phyloP scores from a whole-genome alignment of 2,329 filamentous ascomycete species.

The Harringtonia aguacate region DNA sequence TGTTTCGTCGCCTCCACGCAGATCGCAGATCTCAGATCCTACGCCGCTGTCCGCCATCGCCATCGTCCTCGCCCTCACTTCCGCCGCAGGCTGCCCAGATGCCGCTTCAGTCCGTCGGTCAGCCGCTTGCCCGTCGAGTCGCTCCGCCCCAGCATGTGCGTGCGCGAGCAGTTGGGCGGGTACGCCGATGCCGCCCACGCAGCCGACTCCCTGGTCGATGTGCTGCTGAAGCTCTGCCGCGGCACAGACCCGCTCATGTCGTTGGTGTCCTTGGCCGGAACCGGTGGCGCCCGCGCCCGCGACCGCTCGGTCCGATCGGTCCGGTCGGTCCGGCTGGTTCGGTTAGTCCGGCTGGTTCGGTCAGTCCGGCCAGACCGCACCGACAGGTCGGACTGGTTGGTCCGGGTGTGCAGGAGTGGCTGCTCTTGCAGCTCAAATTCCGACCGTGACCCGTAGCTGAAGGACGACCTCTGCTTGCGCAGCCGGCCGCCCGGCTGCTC shows the following conservation, averaged over 20 bases:
- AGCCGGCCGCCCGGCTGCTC: constrained; percentile 32
- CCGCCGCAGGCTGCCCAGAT: constrained; percentile 40
- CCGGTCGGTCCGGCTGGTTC: constrained; percentile 5
- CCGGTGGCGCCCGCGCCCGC: constrained; percentile 4
- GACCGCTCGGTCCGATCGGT: too few relatives aligned
- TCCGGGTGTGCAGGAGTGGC: constrained; percentile 7
- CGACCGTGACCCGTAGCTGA: constrained; percentile 14
- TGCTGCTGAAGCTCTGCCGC: too few relatives aligned
- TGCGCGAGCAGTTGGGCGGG: too few relatives aligned
- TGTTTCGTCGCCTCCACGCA: too few relatives aligned
- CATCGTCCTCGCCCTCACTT: constrained; percentile 20
- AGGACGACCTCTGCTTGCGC: constrained; percentile 5
- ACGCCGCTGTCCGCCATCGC: too few relatives aligned
- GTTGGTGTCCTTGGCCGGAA: constrained; percentile 12
- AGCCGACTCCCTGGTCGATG: background rate
- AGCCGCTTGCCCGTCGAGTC: constrained; percentile 28
- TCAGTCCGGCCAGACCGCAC: too few relatives aligned
- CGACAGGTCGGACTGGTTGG: background rate
- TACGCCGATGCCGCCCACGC: too few relatives aligned
- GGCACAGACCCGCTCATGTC: background rate
- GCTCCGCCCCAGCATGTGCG: too few relatives aligned
- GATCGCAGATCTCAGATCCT: too few relatives aligned
- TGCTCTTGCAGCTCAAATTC: constrained; percentile 37
- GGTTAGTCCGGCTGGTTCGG: constrained; percentile 4
- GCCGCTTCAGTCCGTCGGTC: constrained; percentile 39